Conservation (phyloP, 2,329 filamentous ascomycete species). For the Fusarium sp. region DNA sequence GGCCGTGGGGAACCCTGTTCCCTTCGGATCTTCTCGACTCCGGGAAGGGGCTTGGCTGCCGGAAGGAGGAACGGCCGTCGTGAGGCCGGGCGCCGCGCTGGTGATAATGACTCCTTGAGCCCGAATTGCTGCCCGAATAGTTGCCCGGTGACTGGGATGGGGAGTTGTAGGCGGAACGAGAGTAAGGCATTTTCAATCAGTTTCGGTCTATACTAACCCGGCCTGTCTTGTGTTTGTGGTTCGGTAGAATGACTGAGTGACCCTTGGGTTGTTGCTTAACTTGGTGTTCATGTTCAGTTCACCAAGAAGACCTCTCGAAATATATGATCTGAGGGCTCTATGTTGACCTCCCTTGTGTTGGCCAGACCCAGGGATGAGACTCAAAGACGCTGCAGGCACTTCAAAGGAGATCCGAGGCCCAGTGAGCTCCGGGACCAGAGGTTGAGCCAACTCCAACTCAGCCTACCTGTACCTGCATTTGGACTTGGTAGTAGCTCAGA, state of each 20-base stretch:
- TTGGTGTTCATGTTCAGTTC: not conserved
- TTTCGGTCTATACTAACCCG: conserved; percentile 10
- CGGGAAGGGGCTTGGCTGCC: not conserved
- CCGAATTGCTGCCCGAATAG: conserved; percentile 5
- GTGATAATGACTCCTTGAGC: not conserved
- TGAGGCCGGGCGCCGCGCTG: not conserved
- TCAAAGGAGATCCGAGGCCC: not conserved
- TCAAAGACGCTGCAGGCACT: not conserved
- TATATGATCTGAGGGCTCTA: not conserved
- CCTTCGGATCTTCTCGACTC: conserved; percentile 5
- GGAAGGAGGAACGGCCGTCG: not conserved
- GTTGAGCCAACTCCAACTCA: not conserved
- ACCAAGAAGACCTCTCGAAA: not conserved
- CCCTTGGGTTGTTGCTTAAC: not conserved
- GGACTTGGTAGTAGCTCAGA: not conserved
- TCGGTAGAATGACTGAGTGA: not conserved
- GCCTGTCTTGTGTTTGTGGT: not conserved
- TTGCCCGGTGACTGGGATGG: conserved; percentile 10
- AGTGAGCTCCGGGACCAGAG: not conserved
- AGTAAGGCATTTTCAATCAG: conserved; percentile 26
- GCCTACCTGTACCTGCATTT: not conserved
- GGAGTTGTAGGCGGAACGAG: conserved; percentile 16
- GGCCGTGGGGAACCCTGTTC: conserved; percentile 5
- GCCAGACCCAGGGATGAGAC: not conserved
- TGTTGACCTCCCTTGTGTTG: not conserved